A percentile compares a stretch with the other conserved stretches of the same genome.
Conservation (phyloP, 495 filamentous ascomycete genomes). For the Penicillium angulare region DNA sequence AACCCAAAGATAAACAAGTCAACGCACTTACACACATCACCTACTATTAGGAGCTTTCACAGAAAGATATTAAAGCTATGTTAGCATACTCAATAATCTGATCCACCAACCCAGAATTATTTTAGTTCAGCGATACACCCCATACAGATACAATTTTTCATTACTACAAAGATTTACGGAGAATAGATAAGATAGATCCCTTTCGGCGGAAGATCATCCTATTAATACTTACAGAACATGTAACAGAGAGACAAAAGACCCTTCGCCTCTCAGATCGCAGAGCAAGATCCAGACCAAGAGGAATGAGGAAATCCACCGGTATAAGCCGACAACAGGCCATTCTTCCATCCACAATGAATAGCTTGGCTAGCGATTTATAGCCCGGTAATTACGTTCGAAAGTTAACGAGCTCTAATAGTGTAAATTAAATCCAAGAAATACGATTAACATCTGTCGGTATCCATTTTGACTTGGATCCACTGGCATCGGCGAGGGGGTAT, state of each 20-base stretch:
- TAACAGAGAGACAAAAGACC: background rate
- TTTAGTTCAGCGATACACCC: background rate
- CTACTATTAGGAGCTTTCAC: background rate
- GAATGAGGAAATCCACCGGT: background rate
- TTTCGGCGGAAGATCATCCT: background rate
- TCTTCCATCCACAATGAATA: background rate
- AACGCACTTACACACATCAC: constrained; percentile 2
- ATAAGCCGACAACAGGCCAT: background rate
- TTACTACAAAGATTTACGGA: constrained; percentile 1
- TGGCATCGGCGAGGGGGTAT: no score
- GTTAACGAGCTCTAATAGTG: no score
- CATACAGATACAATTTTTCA: background rate
- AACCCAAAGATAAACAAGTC: background rate
- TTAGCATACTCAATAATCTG: constrained; percentile 1
- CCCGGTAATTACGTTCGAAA: no score
- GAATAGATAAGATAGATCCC: background rate
- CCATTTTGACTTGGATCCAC: no score
- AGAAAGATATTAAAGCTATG: background rate
- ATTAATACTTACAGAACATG: background rate
- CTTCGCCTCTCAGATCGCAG: background rate
- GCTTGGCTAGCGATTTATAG: background rate
- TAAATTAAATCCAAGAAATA: no score
- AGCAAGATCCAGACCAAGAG: background rate
- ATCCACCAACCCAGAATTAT: background rate
- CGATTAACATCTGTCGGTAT: no score